These are phyloP conservation scores for Kwoniella mangroviensis DNA, from an alignment of 768 basidiomycete genomes.

Conservation along the genomic window DNA sequence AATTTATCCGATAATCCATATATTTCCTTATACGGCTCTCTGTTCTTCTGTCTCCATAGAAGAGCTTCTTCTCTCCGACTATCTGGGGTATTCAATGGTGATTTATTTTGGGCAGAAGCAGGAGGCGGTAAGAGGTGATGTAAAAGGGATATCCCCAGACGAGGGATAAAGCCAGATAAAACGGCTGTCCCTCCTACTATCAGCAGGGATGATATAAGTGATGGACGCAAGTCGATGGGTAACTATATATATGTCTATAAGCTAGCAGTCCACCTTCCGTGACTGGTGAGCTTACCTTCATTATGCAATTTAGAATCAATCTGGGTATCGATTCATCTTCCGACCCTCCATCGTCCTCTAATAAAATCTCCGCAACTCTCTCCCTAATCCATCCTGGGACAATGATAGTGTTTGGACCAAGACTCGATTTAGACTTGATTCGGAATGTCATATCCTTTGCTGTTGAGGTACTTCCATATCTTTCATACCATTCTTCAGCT, in stretches of 20 bases:
- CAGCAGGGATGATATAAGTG: conserved; percentile 80
- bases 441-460: conserved; percentile 25
- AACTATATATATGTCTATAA: conserved; percentile 62
- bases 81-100: conserved; percentile 23
- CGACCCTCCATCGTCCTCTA: conserved; percentile 69
- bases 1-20: conserved; percentile 74
- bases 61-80: conserved; percentile 28
- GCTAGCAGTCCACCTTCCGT: conserved; percentile 4
- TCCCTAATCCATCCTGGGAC: conserved; percentile 97
- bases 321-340: conserved; percentile 85
- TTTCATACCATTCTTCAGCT: conserved; percentile 11
- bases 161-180: conserved; percentile 89
- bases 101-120: not conserved
- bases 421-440: conserved; percentile 41
- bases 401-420: conserved; percentile 75
- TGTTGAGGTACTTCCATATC: conserved; percentile 26
- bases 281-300: conserved; percentile 66
- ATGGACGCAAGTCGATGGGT: conserved; percentile 85
- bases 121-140: conserved; percentile 62
- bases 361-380: conserved; percentile 84
- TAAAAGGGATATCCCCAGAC: conserved; percentile 78
- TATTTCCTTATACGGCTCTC: conserved; percentile 76
- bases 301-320: conserved; percentile 73
- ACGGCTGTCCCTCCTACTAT: conserved; percentile 87
- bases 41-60: conserved; percentile 52